Conservation (phyloP, 371 early-diverging fungal species). For the Syncephalastrum racemosum region DNA sequence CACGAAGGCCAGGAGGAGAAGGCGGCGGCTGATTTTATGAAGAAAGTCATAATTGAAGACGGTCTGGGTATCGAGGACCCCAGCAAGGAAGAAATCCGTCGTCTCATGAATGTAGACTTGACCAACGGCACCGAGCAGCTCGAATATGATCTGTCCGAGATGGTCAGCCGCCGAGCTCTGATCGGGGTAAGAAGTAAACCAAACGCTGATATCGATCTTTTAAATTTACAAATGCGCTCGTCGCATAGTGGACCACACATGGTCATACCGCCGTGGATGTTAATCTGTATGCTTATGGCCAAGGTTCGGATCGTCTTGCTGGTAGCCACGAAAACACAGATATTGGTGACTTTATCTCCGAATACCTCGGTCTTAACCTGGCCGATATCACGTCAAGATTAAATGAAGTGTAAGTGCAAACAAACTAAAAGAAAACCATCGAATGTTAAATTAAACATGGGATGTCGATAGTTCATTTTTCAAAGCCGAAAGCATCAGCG, state of each 20-base stretch:
- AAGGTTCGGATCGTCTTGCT: slow-evolving; percentile 36
- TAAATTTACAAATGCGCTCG: not conserved
- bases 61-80: slow-evolving; percentile 62
- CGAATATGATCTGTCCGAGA: slow-evolving; percentile 39
- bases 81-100: slow-evolving; percentile 52
- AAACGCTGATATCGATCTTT: too few species aligned
- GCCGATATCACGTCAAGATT: slow-evolving; percentile 58
- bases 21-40: slow-evolving; percentile 18
- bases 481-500: not conserved
- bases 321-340: slow-evolving; percentile 88
- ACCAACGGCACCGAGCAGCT: slow-evolving; percentile 15
- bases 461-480: not conserved
- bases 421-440: not conserved
- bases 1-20: not conserved
- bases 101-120: slow-evolving; percentile 27
- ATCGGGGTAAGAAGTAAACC: slow-evolving; percentile 45
- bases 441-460: not conserved
- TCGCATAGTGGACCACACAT: slow-evolving; percentile 77
- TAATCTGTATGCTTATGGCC: slow-evolving; percentile 83
- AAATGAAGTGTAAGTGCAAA: slow-evolving; percentile 33
- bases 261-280: slow-evolving; percentile 96
- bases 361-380: slow-evolving; percentile 66
- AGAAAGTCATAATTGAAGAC: slow-evolving; percentile 41
- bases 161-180: slow-evolving; percentile 58
- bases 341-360: slow-evolving; percentile 75